These are phyloP conservation scores for Clitopilus passeckerianus DNA, from an alignment of 768 basidiomycete species.

Conservation along the genomic window DNA sequence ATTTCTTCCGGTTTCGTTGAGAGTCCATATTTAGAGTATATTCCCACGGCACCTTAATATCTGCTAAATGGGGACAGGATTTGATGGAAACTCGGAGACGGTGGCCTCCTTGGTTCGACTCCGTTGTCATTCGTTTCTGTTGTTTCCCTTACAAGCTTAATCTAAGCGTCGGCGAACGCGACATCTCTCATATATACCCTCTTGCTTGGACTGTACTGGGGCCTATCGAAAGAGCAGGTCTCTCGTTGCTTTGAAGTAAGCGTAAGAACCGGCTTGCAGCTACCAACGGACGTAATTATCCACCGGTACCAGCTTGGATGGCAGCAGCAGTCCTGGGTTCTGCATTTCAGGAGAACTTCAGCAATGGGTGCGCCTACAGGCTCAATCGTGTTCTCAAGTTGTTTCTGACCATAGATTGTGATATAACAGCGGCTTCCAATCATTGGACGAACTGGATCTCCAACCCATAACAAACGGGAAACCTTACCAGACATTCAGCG, in stretches of 20 bases:
- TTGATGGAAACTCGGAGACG: not conserved
- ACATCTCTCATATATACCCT: not conserved
- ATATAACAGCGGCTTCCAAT: not conserved
- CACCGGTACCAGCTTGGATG: not conserved
- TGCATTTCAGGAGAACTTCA: not conserved
- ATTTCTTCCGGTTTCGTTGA: not conserved
- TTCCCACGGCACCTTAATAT: not conserved
- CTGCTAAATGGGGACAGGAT: not conserved
- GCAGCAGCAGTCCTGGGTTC: not conserved
- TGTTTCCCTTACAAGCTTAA: not conserved
- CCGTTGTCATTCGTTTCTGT: not conserved
- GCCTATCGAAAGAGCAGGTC: not conserved
- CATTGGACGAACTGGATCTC: not conserved
- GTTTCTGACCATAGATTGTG: not conserved
- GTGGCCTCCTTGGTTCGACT: not conserved
- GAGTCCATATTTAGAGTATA: too few species aligned
- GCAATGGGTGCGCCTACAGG: not conserved
- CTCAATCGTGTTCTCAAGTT: not conserved
- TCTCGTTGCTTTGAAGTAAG: not conserved
- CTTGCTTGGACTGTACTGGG: too few species aligned
- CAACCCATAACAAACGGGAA: not conserved
- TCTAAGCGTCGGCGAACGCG: not conserved
- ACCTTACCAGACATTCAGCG: not conserved
- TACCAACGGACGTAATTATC: not conserved
- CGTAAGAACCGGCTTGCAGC: not conserved